Evolutionary conservation across 768 basidiomycete species (phyloP).

Genomic region (Dacryopinax spathularia): DNA sequence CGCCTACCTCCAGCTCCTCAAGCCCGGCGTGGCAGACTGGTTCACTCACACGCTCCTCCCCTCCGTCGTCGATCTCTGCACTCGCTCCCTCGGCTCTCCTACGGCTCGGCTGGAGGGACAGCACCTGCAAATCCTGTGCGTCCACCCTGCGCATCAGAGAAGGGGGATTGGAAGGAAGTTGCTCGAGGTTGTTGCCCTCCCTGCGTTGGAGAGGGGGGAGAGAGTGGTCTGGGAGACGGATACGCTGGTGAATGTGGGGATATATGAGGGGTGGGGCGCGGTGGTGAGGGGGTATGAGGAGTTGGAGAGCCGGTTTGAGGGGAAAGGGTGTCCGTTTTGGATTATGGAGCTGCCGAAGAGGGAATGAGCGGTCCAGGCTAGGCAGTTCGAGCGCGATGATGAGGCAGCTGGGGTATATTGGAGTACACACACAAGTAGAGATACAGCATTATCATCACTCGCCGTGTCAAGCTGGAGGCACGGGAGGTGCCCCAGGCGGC

Average conservation of each 20-base stretch:
- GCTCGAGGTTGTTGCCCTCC: neutral
- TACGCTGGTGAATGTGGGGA: neutral
- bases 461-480: no score
- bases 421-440: no score
- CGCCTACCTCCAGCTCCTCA: neutral
- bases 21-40: neutral
- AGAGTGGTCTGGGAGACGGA: neutral
- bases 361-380: no score
- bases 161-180: neutral
- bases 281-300: neutral
- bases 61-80: neutral
- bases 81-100: neutral
- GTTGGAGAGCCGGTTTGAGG: slow-evolving; percentile 1
- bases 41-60: neutral
- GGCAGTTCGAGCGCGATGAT: no score
- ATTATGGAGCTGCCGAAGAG: neutral
- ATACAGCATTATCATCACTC: no score
- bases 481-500: neutral
- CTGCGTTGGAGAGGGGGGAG: neutral
- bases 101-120: neutral
- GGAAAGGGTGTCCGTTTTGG: neutral
- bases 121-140: neutral
- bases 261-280: neutral
- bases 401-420: no score
- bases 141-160: neutral